These are phyloP conservation scores for Biscogniauxia sp. DNA, from an alignment of 2,329 filamentous ascomycete genomes.

Conservation along the genomic window DNA sequence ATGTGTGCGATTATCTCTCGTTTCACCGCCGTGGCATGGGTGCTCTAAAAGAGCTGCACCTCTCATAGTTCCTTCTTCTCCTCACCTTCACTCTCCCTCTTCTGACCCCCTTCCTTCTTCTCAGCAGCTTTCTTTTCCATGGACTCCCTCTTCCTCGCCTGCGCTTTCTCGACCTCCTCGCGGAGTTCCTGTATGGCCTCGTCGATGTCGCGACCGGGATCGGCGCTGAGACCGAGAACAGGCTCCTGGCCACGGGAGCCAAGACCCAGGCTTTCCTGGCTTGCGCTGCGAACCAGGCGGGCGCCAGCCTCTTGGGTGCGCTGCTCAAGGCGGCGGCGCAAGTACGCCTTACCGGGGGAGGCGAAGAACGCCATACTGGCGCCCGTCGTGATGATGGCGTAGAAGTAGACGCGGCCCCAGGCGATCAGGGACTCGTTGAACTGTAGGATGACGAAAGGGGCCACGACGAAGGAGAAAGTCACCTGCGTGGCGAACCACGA, in stretches of 20 bases:
- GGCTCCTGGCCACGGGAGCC: slow-evolving; percentile 49
- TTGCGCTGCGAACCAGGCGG: slow-evolving; percentile 48
- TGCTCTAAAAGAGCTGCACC: no score
- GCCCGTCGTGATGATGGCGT: slow-evolving; percentile 67
- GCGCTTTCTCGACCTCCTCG: slow-evolving; percentile 64
- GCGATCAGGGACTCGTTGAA: slow-evolving; percentile 68
- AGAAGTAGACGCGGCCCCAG: slow-evolving; percentile 90
- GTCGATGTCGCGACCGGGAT: slow-evolving; percentile 71
- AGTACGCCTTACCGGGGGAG: slow-evolving; percentile 66
- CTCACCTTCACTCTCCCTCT: neutral
- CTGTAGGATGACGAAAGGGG: slow-evolving; percentile 81
- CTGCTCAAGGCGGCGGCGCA: slow-evolving; percentile 58
- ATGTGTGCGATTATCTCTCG: no score
- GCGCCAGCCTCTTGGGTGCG: slow-evolving; percentile 48
- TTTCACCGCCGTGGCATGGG: no score
- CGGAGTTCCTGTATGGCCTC: slow-evolving; percentile 75
- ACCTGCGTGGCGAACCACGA: slow-evolving; percentile 75
- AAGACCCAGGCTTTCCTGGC: slow-evolving; percentile 53
- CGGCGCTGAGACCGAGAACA: slow-evolving; percentile 74
- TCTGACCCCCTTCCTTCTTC: neutral
- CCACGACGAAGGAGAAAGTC: slow-evolving; percentile 77
- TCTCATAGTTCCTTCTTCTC: neutral
- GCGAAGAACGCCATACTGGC: slow-evolving; percentile 72
- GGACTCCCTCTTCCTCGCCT: slow-evolving; percentile 1
- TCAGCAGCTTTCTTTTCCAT: slow-evolving; percentile 12